Percentiles rank a stretch among this genome's conserved stretches.
phyloP scores from a whole-genome alignment of 805 yeast species.

The Candida manassasensis region DNA sequence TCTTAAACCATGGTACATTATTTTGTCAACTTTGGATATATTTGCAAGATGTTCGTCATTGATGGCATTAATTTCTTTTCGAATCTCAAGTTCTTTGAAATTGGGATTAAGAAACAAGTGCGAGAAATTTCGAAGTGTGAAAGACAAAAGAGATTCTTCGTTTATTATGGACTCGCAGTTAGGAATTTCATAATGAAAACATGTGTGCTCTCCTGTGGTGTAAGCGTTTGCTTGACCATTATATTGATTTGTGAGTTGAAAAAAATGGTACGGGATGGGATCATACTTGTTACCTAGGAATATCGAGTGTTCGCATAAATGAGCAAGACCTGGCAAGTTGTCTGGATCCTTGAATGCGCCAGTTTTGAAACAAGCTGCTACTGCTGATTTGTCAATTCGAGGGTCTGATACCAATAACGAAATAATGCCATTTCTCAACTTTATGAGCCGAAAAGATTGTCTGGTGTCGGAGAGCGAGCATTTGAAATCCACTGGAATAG shows the following conservation, averaged over 20 bases:
- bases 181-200: slow-evolving; percentile 62
- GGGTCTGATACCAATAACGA: slow-evolving; percentile 75
- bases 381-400: slow-evolving; percentile 55
- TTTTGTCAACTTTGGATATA: slow-evolving; percentile 36
- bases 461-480: slow-evolving; percentile 33
- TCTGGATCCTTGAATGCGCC: slow-evolving; percentile 82
- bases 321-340: slow-evolving; percentile 76
- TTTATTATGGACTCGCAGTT: slow-evolving; percentile 21
- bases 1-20: slow-evolving; percentile 56
- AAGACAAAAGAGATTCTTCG: slow-evolving; percentile 39
- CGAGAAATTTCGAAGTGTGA: slow-evolving; percentile 46
- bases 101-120: slow-evolving; percentile 48
- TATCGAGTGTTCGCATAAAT: slow-evolving; percentile 32
- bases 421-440: slow-evolving; percentile 64
- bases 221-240: slow-evolving; percentile 65
- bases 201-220: slow-evolving; percentile 64
- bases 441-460: slow-evolving; percentile 41
- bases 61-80: slow-evolving; percentile 54
- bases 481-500: slow-evolving; percentile 13
- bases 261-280: slow-evolving; percentile 45
- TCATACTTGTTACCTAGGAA: slow-evolving; percentile 49
- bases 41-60: slow-evolving; percentile 67
- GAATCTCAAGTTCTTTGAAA: slow-evolving; percentile 38
- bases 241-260: slow-evolving; percentile 35
- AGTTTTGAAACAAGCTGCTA: slow-evolving; percentile 68